Evolutionary conservation across 2,329 filamentous ascomycete species (phyloP).

Genomic region (Colletotrichum kahawae): DNA sequence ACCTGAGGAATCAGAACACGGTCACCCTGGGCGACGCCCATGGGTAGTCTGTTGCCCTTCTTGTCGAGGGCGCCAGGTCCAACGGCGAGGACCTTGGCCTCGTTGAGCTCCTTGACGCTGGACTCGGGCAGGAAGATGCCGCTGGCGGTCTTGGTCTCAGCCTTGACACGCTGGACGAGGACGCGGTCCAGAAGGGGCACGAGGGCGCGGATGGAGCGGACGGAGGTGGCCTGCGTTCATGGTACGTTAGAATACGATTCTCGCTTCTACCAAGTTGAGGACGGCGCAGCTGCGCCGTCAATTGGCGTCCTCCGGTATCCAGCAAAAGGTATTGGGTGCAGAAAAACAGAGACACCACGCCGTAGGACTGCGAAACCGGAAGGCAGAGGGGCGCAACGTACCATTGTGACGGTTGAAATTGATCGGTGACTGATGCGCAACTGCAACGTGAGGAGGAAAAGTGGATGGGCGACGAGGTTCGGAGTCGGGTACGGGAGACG

Average conservation of each 20-base stretch:
- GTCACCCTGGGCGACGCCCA: conserved; percentile 84
- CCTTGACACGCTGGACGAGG: conserved; percentile 96
- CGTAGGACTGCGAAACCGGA: not conserved
- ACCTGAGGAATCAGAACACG: conserved; percentile 96
- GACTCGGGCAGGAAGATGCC: conserved; percentile 98
- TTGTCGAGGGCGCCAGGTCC: conserved; percentile 88
- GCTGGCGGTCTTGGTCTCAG: conserved; percentile 92
- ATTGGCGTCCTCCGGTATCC: not conserved
- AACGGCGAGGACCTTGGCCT: conserved; percentile 94
- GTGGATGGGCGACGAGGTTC: conserved; percentile 6
- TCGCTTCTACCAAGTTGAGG: not conserved
- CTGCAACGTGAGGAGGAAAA: conserved; percentile 29
- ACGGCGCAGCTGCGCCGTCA: not conserved
- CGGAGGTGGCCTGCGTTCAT: conserved; percentile 64
- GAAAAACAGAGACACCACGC: not conserved
- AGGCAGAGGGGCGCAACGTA: conserved; percentile 6
- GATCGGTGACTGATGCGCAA: not conserved
- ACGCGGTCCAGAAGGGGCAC: conserved; percentile 97
- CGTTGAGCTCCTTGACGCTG: conserved; percentile 97
- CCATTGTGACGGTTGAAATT: conserved; percentile 26
- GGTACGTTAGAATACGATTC: not conserved
- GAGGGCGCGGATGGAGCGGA: conserved; percentile 95
- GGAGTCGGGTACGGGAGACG: conserved; percentile 26
- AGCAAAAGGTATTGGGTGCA: not conserved
- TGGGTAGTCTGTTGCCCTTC: conserved; percentile 85